Evolutionary conservation across 768 basidiomycete species (phyloP).

Genomic region (Mycena rebaudengoi): DNA sequence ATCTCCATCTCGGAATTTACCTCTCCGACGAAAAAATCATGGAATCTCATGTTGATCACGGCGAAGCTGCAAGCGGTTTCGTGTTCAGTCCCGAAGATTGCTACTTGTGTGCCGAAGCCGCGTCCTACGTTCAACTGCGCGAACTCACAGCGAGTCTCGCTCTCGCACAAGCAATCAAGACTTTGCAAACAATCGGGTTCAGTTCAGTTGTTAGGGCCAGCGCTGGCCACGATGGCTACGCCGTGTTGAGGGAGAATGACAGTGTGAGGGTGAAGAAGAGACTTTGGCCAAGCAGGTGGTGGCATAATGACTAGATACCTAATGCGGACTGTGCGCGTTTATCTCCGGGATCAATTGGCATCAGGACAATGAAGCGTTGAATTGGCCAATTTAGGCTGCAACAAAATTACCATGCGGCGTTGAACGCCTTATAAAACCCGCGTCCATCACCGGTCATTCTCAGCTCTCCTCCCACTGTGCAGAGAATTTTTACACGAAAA

Average conservation of each 20-base stretch:
- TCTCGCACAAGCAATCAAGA: conserved; percentile 54
- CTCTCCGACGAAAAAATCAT: conserved; percentile 64
- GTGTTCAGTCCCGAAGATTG: conserved; percentile 48
- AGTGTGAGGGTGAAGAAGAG: conserved; percentile 52
- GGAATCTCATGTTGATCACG: conserved; percentile 55
- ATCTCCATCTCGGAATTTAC: conserved; percentile 69
- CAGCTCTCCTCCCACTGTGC: conserved; percentile 10
- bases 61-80: conserved; percentile 31
- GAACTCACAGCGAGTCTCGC: conserved; percentile 59
- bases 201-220: conserved; percentile 53
- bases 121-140: conserved; percentile 44
- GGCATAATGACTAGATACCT: conserved; percentile 14
- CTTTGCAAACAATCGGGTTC: conserved; percentile 58
- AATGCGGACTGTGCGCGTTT: conserved; percentile 21
- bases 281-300: conserved; percentile 41
- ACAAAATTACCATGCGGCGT: too few species aligned
- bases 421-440: too few species aligned
- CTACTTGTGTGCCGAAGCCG: conserved; percentile 37
- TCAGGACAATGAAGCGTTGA: conserved; percentile 2
- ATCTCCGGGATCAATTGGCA: neutral
- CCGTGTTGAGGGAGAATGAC: conserved; percentile 47
- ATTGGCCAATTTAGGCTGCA: too few species aligned
- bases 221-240: conserved; percentile 28
- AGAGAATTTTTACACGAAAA: conserved; percentile 2
- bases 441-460: too few species aligned